phyloP scores from a whole-genome alignment of 2,329 filamentous ascomycete species.

The Colletotrichum gigasporum region DNA sequence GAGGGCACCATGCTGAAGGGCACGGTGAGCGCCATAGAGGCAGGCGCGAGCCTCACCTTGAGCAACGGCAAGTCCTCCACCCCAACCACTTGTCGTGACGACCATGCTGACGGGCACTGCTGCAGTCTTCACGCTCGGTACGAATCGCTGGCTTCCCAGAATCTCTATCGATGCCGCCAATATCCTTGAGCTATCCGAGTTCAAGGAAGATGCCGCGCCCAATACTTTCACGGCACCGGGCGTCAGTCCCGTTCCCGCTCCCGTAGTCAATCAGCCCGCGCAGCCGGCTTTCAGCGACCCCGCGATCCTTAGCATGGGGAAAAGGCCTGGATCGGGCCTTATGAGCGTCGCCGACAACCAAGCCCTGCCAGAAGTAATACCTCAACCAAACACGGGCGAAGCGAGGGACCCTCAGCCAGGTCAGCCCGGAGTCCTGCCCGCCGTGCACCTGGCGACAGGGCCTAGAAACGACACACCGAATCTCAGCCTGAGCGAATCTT shows the following conservation, averaged over 20 bases:
- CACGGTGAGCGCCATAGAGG: constrained; percentile 72
- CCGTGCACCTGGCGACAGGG: constrained; percentile 16
- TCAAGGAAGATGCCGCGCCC: constrained; percentile 41
- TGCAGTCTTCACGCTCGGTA: constrained; percentile 50
- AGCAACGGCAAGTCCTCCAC: constrained; percentile 68
- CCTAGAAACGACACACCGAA: constrained; percentile 3
- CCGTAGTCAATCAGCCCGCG: constrained; percentile 38
- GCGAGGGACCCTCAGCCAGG: constrained; percentile 41
- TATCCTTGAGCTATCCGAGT: constrained; percentile 55
- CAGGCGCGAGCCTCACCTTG: constrained; percentile 75
- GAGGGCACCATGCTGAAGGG: constrained; percentile 73
- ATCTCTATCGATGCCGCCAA: constrained; percentile 57
- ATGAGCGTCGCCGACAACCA: constrained; percentile 34
- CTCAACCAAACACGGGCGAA: constrained; percentile 42
- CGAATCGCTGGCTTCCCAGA: constrained; percentile 48
- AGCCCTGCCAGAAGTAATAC: constrained; percentile 9
- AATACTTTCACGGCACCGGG: constrained; percentile 39
- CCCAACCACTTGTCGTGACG: neutral
- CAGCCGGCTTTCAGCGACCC: constrained; percentile 75
- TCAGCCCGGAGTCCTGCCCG: constrained; percentile 34
- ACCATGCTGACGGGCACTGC: neutral
- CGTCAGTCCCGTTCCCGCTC: constrained; percentile 37
- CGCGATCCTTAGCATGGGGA: constrained; percentile 78
- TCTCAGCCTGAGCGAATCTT: constrained; percentile 30
- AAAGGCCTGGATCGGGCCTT: constrained; percentile 46